Evolutionary conservation across 2,329 filamentous ascomycete genomes (phyloP).

Genomic region (Colletotrichum brevisporum): DNA sequence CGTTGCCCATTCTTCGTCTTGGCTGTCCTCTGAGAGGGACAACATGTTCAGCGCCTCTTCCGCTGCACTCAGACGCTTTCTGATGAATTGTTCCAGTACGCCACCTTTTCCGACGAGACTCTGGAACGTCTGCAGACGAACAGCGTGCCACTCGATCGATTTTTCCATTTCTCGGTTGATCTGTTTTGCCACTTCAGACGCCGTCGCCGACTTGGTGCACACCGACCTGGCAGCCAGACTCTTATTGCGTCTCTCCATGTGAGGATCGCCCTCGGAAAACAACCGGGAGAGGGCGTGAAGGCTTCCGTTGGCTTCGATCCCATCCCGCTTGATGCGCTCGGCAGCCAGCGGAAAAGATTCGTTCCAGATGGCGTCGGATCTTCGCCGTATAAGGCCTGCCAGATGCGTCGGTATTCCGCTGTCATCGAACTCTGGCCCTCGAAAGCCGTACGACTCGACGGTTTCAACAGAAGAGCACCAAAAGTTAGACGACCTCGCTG

Average conservation of each 20-base stretch:
- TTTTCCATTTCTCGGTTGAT: not conserved
- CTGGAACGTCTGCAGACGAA: not conserved
- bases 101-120: not conserved
- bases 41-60: not conserved
- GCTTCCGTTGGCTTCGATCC: too few species aligned
- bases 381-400: too few species aligned
- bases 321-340: too few species aligned
- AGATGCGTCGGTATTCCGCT: too few species aligned
- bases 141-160: not conserved
- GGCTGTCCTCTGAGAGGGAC: too few species aligned
- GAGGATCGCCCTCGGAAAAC: not conserved
- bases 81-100: not conserved
- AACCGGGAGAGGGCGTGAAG: not conserved
- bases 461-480: too few species aligned
- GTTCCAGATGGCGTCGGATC: too few species aligned
- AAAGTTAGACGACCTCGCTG: too few species aligned
- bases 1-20: too few species aligned
- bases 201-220: not conserved
- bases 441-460: too few species aligned
- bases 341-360: too few species aligned
- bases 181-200: not conserved
- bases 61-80: not conserved
- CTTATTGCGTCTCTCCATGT: not conserved
- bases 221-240: not conserved
- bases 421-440: too few species aligned